These are phyloP conservation scores for Trichoderma sp. DNA, from an alignment of 2,329 filamentous ascomycete species.

Conservation along the genomic window DNA sequence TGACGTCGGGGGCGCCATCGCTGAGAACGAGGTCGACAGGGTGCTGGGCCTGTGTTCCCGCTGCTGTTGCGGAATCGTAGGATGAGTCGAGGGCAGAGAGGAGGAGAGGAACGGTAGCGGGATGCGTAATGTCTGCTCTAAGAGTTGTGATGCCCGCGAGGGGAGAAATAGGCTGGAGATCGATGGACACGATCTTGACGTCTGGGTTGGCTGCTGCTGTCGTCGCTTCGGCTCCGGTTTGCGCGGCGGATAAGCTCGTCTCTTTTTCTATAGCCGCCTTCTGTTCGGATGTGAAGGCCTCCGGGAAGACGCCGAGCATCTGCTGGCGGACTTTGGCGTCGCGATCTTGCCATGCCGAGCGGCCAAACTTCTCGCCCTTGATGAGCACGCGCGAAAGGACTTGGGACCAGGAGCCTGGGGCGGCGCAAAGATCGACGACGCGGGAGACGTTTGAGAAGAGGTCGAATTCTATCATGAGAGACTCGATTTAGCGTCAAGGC, in stretches of 20 bases:
- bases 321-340: conserved; percentile 66
- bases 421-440: conserved; percentile 94
- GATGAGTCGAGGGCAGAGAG: conserved; percentile 80
- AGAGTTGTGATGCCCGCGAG: conserved; percentile 90
- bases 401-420: conserved; percentile 96
- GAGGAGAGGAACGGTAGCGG: conserved; percentile 87
- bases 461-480: conserved; percentile 69
- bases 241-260: not conserved
- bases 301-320: conserved; percentile 54
- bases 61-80: conserved; percentile 46
- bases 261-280: conserved; percentile 22
- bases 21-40: conserved; percentile 93
- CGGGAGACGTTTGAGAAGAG: conserved; percentile 87
- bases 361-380: conserved; percentile 87
- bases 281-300: conserved; percentile 27
- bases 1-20: conserved; percentile 95
- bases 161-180: conserved; percentile 93
- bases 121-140: conserved; percentile 95
- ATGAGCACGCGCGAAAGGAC: conserved; percentile 92
- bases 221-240: conserved; percentile 35
- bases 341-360: conserved; percentile 83
- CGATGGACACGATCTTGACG: conserved; percentile 94
- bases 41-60: conserved; percentile 60
- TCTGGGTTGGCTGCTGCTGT: conserved; percentile 61
- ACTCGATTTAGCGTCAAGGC: not conserved